Percentiles rank a stretch among this genome's conserved stretches.
Conservation (phyloP, 2,329 filamentous ascomycete genomes). For the Exophiala sp. region DNA sequence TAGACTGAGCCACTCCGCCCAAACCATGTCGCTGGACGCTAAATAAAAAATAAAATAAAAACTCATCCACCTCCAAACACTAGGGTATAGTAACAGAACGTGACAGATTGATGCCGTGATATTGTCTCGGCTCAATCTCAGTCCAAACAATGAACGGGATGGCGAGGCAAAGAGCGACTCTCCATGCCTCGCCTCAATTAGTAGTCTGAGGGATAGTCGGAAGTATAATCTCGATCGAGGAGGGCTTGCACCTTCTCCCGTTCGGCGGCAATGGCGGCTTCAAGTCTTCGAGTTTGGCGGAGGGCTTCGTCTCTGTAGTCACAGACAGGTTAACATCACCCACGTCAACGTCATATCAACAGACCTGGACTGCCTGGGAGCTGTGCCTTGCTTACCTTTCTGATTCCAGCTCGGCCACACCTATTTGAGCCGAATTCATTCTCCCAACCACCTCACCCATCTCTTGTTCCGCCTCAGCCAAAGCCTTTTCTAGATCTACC, state of each 20-base stretch:
- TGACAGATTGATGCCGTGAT: not conserved
- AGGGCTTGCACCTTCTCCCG: conserved; percentile 42
- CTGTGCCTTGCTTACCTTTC: conserved; percentile 36
- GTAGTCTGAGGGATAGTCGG: conserved; percentile 21
- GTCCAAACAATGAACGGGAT: not conserved
- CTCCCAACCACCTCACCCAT: conserved; percentile 77
- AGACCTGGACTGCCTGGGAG: not conserved
- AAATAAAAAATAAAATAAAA: too few species aligned
- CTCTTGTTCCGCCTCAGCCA: conserved; percentile 67
- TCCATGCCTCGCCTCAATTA: too few species aligned
- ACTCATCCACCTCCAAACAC: too few species aligned
- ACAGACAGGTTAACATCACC: conserved; percentile 26
- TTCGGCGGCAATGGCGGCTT: conserved; percentile 61
- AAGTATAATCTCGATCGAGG: conserved; percentile 21
- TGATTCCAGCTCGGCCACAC: conserved; percentile 68
- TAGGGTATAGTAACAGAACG: too few species aligned
- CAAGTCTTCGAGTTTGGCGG: conserved; percentile 62
- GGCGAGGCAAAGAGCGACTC: too few species aligned
- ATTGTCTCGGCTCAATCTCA: not conserved
- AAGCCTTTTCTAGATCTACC: conserved; percentile 74
- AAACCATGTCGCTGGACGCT: too few species aligned
- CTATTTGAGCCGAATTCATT: conserved; percentile 78
- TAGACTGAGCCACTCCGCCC: too few species aligned
- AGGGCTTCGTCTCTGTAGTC: conserved; percentile 61
- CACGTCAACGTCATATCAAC: not conserved